Evolutionary conservation across 805 yeast genomes (phyloP), one percentile per base, ranked within the genome.

Genomic region (Lachancea kluyveri): DNA sequence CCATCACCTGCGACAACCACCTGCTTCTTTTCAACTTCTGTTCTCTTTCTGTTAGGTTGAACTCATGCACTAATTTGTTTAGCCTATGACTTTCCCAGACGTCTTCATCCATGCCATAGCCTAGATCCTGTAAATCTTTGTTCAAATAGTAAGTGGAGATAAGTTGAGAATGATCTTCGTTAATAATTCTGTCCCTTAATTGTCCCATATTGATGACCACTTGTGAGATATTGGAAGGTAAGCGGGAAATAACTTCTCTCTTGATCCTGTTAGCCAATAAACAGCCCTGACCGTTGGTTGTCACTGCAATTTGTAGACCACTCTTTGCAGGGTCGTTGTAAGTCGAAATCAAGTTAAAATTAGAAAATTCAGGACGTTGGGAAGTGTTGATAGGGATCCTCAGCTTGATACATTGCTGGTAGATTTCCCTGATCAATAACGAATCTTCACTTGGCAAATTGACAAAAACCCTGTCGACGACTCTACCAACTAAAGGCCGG

Each of bases 241-340:
- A 60, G 4, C 68, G 57, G 18, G 72, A 64, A 1, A 75, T 73
- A 24, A 85, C 59, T 39, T 83, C 94, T 41, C 96, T 64, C 46
- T 77, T 81, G 45, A 88, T 70, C 45, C 95, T 67, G 33, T 77
- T 72, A 1, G 95, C 94, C 31, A 88, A 62, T 31, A 85, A 74
- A 60, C 96, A 88, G 4, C 96, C 96, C 58, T 82, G 82, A 0
- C 95, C 94, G 16, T 78, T 72, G 0, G 96, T 88, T 3, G 90
- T 76, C 7, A 88, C 74, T 1, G 95, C 94, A 31, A 88, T 44
- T 54, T 83, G 90, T 57, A 88, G 75, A 1, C 63, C 63, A 30
- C 60, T 57, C 12, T 50, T 48, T 31, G 72, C 75, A 5, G 94
- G 92, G 35, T 78, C 76, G 2, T 65, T 60, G 49, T 72, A 74